Evolutionary conservation across 1,284 basidiomycete genomes (phyloP).

Genomic region (Apiotrichum laibachii): DNA sequence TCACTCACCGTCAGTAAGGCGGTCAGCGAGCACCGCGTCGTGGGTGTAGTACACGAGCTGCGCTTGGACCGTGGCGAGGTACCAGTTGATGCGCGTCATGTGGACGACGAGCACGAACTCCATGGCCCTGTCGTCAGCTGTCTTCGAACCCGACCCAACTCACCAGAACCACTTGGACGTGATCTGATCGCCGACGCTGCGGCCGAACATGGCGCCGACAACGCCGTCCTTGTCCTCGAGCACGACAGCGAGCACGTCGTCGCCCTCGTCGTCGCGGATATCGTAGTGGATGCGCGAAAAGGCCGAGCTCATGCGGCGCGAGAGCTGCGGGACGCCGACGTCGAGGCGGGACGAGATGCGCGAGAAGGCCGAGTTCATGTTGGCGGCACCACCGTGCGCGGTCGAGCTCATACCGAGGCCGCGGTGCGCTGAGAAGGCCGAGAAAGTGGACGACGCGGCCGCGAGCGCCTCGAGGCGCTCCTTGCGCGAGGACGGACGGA

Average conservation of each 20-base stretch:
- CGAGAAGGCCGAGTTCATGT: conserved; percentile 3
- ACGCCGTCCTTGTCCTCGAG: conserved; percentile 36
- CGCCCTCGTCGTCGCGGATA: conserved; percentile 26
- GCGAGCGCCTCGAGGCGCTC: too few species aligned
- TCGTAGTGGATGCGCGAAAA: conserved; percentile 31
- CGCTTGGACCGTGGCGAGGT: conserved; percentile 45
- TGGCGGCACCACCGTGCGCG: neutral
- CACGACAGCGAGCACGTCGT: conserved; percentile 18
- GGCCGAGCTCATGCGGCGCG: conserved; percentile 16
- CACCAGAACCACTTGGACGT: conserved; percentile 46
- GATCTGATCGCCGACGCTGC: conserved; percentile 38
- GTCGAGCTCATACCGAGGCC: too few species aligned
- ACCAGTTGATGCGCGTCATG: conserved; percentile 51
- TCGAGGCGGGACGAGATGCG: neutral
- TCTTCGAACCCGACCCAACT: conserved; percentile 8
- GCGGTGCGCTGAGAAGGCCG: neutral
- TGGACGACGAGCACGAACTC: conserved; percentile 27
- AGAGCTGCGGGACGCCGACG: neutral
- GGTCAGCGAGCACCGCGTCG: conserved; percentile 33
- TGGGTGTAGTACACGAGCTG: conserved; percentile 48
- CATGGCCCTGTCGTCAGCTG: conserved; percentile 18
- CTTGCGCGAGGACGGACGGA: too few species aligned
- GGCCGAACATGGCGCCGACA: conserved; percentile 44
- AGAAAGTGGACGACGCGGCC: neutral
- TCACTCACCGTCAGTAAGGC: conserved; percentile 35